Evolutionary conservation across 1,284 basidiomycete species (phyloP).

Genomic region (Rhodofomes roseus): DNA sequence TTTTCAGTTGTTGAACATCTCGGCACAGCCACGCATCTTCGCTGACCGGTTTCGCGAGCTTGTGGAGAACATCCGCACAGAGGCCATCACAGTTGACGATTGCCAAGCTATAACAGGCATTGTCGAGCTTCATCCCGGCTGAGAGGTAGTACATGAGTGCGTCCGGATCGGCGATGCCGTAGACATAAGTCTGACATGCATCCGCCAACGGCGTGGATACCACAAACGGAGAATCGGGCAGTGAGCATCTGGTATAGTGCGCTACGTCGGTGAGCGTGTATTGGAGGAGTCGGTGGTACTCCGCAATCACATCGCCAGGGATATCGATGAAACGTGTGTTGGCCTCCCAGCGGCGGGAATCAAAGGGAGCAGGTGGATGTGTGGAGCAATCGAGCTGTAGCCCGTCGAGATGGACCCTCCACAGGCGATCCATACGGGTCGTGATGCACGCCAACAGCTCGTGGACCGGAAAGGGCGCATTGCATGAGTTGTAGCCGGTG

Average conservation of each 20-base stretch:
- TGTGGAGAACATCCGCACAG: neutral
- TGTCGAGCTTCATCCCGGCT: too few relatives aligned
- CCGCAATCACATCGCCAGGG: neutral
- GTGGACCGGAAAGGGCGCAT: neutral
- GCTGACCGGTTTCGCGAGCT: neutral
- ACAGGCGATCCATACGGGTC: too few relatives aligned
- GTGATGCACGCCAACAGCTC: neutral
- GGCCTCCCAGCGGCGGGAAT: neutral
- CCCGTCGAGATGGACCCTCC: neutral
- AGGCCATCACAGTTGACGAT: neutral
- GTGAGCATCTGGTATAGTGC: neutral
- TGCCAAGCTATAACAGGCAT: neutral
- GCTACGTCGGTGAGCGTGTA: neutral
- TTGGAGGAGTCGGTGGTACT: neutral
- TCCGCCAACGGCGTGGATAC: neutral
- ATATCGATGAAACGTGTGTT: neutral
- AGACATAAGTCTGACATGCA: too few relatives aligned
- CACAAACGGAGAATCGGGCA: neutral
- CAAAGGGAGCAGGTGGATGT: too few relatives aligned
- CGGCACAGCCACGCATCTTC: neutral
- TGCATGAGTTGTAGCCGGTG: neutral
- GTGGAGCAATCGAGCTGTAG: neutral
- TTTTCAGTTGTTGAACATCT: neutral
- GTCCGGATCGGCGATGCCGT: too few relatives aligned
- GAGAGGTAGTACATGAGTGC: neutral